Base-by-base conservation (phyloP, 768 basidiomycete genomes). In the Lactifluus echinatus region DNA sequence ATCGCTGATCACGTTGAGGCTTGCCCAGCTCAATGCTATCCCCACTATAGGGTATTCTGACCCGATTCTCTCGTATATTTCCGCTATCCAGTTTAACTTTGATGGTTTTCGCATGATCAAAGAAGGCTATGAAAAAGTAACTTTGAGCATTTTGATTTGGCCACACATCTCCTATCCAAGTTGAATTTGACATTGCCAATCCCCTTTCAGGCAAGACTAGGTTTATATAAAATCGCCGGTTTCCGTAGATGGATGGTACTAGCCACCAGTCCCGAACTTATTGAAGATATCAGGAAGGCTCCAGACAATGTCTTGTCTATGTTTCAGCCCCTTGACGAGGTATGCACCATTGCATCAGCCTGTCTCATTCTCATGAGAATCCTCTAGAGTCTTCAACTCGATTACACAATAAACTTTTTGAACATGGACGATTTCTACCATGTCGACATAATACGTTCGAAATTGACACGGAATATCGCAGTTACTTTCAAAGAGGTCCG, bases 281-380 rank as follows among this genome's bases (percentile, higher is more conserved):
- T 81, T 12, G 76, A 82, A 6, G 82, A 83, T 40, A 63, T 84
- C 17, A 73, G 78, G 23, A 74, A 67, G 56, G 74, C 75, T n/a
- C 69, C 74, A 5, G 78, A 79, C 47, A 70, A 76, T n/a, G 70
- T 71, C 26, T 66, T 80, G 4, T 79, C 77, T 28, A 70, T 75
- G 50, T 58, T 64, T 56, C 71, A 73, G 19, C 73, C 73, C 4
- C 69, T 73, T 39, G 61, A 67, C 46, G 74, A 75, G 28, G 80
- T 79, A 50, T 10, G 69, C 64, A 29, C 28, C 24, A 19, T 29
- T 39, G 2, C 42, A 24, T 17, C 2, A 11, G 4, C 8, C 7
- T 37, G 19, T 5, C 19, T 8, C 10, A 15, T 29, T 8, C 42
- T 60, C 31, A 59, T 43, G 21, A 31, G 33, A 55, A 58, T 48